Conservation (phyloP, 192 early-diverging fungal species). For the Podila clonocystis region DNA sequence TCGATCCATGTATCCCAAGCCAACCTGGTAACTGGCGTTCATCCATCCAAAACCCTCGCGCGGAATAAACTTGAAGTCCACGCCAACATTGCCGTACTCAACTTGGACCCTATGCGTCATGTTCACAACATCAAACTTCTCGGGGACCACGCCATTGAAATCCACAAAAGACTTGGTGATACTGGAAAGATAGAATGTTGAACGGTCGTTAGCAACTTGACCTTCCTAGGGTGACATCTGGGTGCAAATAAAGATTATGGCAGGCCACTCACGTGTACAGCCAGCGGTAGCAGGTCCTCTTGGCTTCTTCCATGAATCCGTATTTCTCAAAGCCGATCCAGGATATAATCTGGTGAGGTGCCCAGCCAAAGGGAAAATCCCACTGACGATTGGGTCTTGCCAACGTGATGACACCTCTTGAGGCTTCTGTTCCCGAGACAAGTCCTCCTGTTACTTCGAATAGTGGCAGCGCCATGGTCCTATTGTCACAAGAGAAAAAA, state of each 20-base stretch:
- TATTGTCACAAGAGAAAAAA: constrained; percentile 7
- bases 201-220: neutral
- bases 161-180: constrained; percentile 97
- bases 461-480: constrained; percentile 63
- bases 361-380: constrained; percentile 96
- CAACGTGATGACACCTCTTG: constrained; percentile 82
- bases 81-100: constrained; percentile 97
- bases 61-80: constrained; percentile 92
- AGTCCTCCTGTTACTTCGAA: constrained; percentile 95
- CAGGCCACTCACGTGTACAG: constrained; percentile 75
- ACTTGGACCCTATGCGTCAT: constrained; percentile 92
- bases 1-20: constrained; percentile 76
- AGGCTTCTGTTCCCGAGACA: constrained; percentile 92
- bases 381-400: constrained; percentile 95
- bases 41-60: constrained; percentile 99
- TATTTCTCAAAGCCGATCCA: constrained; percentile 93
- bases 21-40: constrained; percentile 92
- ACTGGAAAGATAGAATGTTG: constrained; percentile 19
- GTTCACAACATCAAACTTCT: constrained; percentile 96
- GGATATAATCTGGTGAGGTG: constrained; percentile 98
- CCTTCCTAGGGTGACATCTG: neutral
- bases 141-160: constrained; percentile 96
- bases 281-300: constrained; percentile 93
- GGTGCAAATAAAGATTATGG: neutral
- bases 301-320: constrained; percentile 75